Conservation (phyloP, 2,329 filamentous ascomycete genomes). For the Rutstroemia sp. region DNA sequence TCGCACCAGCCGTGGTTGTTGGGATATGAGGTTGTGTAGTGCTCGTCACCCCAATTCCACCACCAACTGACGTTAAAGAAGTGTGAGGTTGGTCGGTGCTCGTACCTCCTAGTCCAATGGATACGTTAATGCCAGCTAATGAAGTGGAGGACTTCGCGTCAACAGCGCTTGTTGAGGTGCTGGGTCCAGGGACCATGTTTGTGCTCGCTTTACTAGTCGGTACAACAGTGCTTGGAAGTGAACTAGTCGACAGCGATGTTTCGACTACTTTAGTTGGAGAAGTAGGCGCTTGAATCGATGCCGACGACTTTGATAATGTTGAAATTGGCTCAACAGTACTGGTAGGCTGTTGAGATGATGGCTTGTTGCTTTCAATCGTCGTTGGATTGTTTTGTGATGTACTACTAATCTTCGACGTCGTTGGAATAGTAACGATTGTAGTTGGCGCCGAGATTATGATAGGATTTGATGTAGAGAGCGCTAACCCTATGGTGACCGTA, state of each 20-base stretch:
- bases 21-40: neutral
- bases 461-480: neutral
- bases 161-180: neutral
- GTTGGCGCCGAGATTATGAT: neutral
- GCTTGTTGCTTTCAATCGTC: too few relatives aligned
- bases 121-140: neutral
- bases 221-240: neutral
- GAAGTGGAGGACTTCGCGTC: neutral
- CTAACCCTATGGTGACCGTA: slow-evolving; percentile 1
- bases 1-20: neutral
- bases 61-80: neutral
- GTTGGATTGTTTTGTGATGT: neutral
- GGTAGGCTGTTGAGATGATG: neutral
- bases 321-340: too few relatives aligned
- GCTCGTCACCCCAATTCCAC: neutral
- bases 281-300: neutral
- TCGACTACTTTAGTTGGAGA: neutral
- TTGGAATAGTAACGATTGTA: neutral
- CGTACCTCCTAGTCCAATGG: too few relatives aligned
- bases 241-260: neutral
- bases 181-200: neutral
- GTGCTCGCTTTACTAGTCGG: neutral
- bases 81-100: too few relatives aligned
- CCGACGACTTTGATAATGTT: neutral
- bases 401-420: neutral